Conservation (phyloP, 2,329 filamentous ascomycete species). For the Trichoderma koningiopsis region DNA sequence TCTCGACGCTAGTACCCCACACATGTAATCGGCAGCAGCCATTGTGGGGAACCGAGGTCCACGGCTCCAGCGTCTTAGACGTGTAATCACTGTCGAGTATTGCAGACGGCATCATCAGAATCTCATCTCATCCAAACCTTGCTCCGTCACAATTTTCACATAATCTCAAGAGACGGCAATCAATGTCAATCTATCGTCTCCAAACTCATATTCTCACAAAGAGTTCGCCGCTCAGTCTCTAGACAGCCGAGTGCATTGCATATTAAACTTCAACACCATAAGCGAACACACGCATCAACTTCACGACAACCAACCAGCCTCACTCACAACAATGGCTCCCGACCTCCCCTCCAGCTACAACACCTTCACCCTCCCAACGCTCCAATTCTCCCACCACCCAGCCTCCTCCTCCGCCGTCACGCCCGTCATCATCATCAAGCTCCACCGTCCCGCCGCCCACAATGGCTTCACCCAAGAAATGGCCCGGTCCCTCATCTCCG, state of each 20-base stretch:
- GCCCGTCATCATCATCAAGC: conserved; percentile 62
- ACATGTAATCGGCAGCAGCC: background rate
- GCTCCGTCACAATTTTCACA: background rate
- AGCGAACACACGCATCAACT: background rate
- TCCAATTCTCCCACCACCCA: conserved; percentile 54
- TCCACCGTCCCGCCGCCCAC: conserved; percentile 65
- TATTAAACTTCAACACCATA: background rate
- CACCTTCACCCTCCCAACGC: conserved; percentile 45
- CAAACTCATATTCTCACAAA: background rate
- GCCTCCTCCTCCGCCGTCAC: conserved; percentile 56
- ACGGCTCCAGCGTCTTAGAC: background rate
- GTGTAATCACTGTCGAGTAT: background rate
- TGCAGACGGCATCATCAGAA: background rate
- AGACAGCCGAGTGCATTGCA: background rate
- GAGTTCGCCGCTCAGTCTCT: background rate
- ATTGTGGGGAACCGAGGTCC: conserved; percentile 14
- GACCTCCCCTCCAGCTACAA: conserved; percentile 44
- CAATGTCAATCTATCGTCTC: background rate
- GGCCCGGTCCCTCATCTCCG: conserved; percentile 60
- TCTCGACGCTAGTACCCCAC: background rate
- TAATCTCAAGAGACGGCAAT: background rate
- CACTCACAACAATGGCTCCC: conserved; percentile 29
- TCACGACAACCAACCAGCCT: background rate
- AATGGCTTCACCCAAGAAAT: conserved; percentile 71
- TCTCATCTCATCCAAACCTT: background rate